Percentiles rank a stretch among this genome's conserved stretches.
phyloP scores from a whole-genome alignment of 106 monocot genomes.

The Hemerocallis citrina region DNA sequence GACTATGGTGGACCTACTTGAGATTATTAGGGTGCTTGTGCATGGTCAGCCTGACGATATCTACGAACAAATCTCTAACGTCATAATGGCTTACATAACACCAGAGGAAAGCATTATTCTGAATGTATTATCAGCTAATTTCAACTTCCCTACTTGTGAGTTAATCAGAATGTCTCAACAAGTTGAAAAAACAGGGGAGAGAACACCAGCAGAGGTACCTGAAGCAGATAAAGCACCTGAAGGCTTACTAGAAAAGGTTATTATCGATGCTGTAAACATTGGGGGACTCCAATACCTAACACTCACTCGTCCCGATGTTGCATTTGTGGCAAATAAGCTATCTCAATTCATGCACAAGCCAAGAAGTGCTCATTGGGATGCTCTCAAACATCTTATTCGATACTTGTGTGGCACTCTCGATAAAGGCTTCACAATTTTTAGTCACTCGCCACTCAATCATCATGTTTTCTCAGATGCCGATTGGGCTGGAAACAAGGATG shows the following conservation, averaged over 20 bases:
- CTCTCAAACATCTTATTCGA: no score
- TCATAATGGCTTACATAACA: background rate
- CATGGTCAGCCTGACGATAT: background rate
- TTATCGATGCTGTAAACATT: background rate
- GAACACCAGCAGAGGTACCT: background rate
- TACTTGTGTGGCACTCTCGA: no score
- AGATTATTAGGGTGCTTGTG: background rate
- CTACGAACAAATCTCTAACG: background rate
- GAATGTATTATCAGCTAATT: background rate
- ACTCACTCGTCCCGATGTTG: no score
- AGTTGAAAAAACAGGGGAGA: background rate
- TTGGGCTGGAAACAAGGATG: no score
- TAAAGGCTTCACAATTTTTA: no score
- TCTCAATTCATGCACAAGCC: no score
- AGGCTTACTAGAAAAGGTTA: slow-evolving; percentile 35
- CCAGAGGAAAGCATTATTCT: slow-evolving; percentile 4
- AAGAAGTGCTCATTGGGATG: no score
- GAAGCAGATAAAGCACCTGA: background rate
- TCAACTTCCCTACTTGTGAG: background rate
- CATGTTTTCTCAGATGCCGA: no score
- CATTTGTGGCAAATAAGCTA: no score
- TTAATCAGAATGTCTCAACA: slow-evolving; percentile 7
- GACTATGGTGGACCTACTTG: slow-evolving; percentile 1
- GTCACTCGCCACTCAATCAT: no score
- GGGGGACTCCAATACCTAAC: no score